A percentile compares a stretch with the other conserved stretches of the same genome.
phyloP scores from a whole-genome alignment of 192 early-diverging fungal genomes.

The Phycomyces nitens region DNA sequence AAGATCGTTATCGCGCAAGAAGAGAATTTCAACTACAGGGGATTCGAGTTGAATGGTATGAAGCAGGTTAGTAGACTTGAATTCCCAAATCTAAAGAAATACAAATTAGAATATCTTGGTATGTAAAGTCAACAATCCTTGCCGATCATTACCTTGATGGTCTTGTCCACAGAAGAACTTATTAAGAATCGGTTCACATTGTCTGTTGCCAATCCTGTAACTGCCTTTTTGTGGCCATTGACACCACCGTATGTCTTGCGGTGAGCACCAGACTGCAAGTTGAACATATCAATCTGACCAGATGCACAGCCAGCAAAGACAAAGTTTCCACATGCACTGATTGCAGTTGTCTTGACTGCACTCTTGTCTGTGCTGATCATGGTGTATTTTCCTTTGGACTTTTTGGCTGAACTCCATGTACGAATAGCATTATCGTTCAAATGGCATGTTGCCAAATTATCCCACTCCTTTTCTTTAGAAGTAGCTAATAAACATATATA shows the following conservation, averaged over 20 bases:
- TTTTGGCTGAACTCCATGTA: constrained; percentile 81
- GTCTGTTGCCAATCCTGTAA: constrained; percentile 80
- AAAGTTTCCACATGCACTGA: constrained; percentile 93
- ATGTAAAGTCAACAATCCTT: not conserved
- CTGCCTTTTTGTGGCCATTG: constrained; percentile 69
- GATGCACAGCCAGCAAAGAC: constrained; percentile 76
- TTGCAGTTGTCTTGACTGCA: constrained; percentile 28
- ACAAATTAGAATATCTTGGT: not conserved
- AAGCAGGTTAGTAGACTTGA: constrained; percentile 60
- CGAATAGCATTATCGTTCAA: constrained; percentile 66
- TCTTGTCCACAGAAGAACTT: constrained; percentile 77
- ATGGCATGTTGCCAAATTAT: constrained; percentile 89
- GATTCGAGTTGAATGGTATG: constrained; percentile 64
- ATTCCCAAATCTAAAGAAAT: constrained; percentile 76
- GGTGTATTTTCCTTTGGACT: constrained; percentile 67
- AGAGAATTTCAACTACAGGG: constrained; percentile 56
- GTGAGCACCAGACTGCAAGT: constrained; percentile 89
- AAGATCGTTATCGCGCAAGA: constrained; percentile 72
- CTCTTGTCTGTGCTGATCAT: constrained; percentile 59
- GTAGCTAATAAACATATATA: constrained; percentile 26
- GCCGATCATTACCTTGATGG: constrained; percentile 57
- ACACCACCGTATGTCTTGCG: constrained; percentile 63
- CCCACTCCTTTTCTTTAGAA: constrained; percentile 79
- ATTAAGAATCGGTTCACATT: constrained; percentile 68
- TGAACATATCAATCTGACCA: constrained; percentile 86